Conservation (phyloP, 306 rosid species). For the Cucurbita moschata region DNA sequence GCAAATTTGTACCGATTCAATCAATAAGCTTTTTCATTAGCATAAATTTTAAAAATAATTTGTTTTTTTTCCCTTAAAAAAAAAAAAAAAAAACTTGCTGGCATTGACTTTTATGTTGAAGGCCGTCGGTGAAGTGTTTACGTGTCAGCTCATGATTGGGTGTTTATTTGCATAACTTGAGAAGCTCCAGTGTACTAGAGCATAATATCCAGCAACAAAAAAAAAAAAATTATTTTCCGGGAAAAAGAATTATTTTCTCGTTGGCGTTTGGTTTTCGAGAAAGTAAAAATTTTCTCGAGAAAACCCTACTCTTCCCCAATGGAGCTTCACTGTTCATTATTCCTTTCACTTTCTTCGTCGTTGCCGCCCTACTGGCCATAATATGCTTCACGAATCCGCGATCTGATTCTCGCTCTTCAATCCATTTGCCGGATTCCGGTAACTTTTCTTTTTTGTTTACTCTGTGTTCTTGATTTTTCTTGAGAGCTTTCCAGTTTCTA, state of each 20-base stretch:
- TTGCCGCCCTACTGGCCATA: not conserved
- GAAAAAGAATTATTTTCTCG: slow-evolving; percentile 4
- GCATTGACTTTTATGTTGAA: not conserved
- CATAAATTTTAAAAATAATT: no score
- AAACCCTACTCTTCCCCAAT: slow-evolving; percentile 14
- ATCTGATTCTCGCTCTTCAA: slow-evolving; percentile 9
- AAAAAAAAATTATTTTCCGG: not conserved
- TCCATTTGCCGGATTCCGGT: not conserved
- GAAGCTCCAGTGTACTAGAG: not conserved
- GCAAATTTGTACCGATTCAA: no score
- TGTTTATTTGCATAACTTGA: not conserved
- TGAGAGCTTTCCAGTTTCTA: not conserved
- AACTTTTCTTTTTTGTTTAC: not conserved
- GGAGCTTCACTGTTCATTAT: not conserved
- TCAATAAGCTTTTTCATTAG: no score
- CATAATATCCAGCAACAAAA: not conserved
- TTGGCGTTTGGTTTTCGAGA: slow-evolving; percentile 24
- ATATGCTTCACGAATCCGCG: slow-evolving; percentile 5
- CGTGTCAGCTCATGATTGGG: not conserved
- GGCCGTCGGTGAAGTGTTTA: not conserved
- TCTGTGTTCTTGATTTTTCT: not conserved
- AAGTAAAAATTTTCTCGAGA: slow-evolving; percentile 19
- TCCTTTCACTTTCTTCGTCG: slow-evolving; percentile 4
- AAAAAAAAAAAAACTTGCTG: not conserved
- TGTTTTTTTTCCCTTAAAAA: no score